Conservation (phyloP, 768 basidiomycete species). For the Holtermanniella nyarrowii region DNA sequence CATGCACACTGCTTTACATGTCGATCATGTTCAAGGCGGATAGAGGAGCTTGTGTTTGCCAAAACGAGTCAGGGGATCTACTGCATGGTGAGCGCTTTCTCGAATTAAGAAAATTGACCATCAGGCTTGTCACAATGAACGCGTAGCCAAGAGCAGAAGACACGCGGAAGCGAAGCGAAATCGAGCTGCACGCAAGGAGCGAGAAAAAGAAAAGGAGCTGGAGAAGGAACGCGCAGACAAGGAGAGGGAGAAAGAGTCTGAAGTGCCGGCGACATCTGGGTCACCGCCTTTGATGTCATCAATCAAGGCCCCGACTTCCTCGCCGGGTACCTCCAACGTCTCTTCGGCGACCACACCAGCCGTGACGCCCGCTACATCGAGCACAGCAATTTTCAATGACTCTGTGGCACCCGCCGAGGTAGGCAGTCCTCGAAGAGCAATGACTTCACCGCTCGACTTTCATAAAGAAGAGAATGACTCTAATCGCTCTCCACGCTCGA, state of each 20-base stretch:
- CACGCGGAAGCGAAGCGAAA: conserved; percentile 77
- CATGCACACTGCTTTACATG: conserved; percentile 99
- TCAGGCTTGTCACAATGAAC: conserved; percentile 92
- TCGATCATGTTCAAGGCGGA: conserved; percentile 82
- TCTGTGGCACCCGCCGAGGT: background rate
- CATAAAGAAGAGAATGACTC: background rate
- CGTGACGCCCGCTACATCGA: no score
- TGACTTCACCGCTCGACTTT: background rate
- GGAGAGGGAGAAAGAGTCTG: conserved; percentile 24
- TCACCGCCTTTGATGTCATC: no score
- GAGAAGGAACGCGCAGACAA: conserved; percentile 17
- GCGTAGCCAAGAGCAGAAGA: conserved; percentile 81
- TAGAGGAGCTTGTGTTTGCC: conserved; percentile 96
- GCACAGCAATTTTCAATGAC: background rate
- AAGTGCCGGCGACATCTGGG: no score
- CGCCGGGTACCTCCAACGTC: no score
- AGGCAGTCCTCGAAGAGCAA: background rate
- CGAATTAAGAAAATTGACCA: background rate
- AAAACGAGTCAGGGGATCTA: conserved; percentile 98
- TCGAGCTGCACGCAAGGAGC: conserved; percentile 45
- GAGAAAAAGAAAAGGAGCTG: conserved; percentile 17
- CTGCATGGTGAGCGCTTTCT: conserved; percentile 47
- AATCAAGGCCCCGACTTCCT: no score
- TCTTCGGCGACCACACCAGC: no score
- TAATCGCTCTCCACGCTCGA: background rate